Conservation (phyloP, 208 protist genomes). For the Crithidia expoeki region DNA sequence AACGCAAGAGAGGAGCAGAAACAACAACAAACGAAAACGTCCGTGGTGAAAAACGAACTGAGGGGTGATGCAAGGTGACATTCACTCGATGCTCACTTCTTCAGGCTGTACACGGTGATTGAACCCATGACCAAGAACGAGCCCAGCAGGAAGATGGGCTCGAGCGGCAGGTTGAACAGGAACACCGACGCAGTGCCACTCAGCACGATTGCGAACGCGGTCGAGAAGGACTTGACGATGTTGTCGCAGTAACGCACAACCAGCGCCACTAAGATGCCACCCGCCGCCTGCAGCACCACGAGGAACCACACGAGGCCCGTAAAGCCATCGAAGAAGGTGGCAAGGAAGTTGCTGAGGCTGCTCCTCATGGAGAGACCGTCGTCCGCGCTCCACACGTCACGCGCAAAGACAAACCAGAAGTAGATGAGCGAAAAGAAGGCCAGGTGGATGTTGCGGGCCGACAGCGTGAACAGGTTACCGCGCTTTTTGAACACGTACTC, state of each 20-base stretch:
- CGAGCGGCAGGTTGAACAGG: conserved; percentile 38
- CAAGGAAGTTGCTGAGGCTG: too few relatives aligned
- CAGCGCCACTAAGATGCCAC: conserved; percentile 65
- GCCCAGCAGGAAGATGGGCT: conserved; percentile 31
- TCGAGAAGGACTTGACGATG: conserved; percentile 76
- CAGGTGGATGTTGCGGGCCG: too few relatives aligned
- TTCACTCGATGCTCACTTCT: too few relatives aligned
- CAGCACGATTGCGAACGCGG: conserved; percentile 50
- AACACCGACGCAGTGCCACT: conserved; percentile 43
- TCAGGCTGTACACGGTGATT: conserved; percentile 40
- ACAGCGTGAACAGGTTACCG: too few relatives aligned
- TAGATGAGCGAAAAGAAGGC: too few relatives aligned
- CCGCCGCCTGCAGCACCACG: conserved; percentile 53
- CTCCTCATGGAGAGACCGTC: too few relatives aligned
- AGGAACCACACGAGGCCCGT: conserved; percentile 41
- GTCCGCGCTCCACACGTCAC: too few relatives aligned
- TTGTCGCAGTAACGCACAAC: conserved; percentile 77
- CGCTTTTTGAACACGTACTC: too few relatives aligned
- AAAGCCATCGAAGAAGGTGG: too few relatives aligned
- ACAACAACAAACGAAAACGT: neutral
- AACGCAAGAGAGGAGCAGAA: too few relatives aligned
- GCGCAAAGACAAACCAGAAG: too few relatives aligned
- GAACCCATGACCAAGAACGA: conserved; percentile 32
- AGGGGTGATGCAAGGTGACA: too few relatives aligned
- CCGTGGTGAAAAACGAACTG: neutral